phyloP scores from a whole-genome alignment of 2,329 filamentous ascomycete genomes.

The Allantophomopsis lycopodina region DNA sequence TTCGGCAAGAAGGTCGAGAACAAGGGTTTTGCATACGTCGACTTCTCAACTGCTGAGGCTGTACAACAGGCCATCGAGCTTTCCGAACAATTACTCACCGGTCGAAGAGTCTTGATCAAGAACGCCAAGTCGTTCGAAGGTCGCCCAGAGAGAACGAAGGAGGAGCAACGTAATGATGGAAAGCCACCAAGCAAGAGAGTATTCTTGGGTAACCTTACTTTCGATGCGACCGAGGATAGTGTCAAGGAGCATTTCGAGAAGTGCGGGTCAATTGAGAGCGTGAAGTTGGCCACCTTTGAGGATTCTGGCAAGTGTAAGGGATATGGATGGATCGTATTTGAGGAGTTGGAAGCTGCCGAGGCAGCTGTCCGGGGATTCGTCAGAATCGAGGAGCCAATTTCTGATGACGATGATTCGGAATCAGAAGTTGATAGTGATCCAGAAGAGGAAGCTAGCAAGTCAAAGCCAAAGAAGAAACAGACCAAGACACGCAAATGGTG shows the following conservation, averaged over 20 bases:
- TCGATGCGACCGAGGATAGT: conserved; percentile 69
- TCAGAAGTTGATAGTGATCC: conserved; percentile 18
- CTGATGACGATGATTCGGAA: conserved; percentile 17
- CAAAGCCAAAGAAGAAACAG: conserved; percentile 43
- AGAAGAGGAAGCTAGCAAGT: conserved; percentile 20
- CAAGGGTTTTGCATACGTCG: conserved; percentile 92
- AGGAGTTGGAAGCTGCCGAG: conserved; percentile 60
- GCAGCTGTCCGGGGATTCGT: conserved; percentile 72
- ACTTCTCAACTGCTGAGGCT: conserved; percentile 58
- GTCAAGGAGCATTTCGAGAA: conserved; percentile 69
- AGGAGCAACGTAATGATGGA: conserved; percentile 18
- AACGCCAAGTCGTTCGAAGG: conserved; percentile 82
- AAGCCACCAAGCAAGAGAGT: conserved; percentile 66
- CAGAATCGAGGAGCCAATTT: conserved; percentile 43
- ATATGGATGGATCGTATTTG: conserved; percentile 90
- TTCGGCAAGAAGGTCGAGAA: conserved; percentile 33
- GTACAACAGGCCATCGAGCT: conserved; percentile 66
- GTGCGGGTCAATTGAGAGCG: conserved; percentile 71
- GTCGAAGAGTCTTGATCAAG: conserved; percentile 83
- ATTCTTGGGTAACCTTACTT: conserved; percentile 84
- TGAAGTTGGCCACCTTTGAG: conserved; percentile 89
- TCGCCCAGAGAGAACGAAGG: conserved; percentile 54
- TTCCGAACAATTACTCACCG: conserved; percentile 68
- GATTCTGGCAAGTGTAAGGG: conserved; percentile 97
- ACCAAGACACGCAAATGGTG: conserved; percentile 60